Base-by-base conservation (phyloP, 176 grass and related monocot species). In the Canna indica region DNA sequence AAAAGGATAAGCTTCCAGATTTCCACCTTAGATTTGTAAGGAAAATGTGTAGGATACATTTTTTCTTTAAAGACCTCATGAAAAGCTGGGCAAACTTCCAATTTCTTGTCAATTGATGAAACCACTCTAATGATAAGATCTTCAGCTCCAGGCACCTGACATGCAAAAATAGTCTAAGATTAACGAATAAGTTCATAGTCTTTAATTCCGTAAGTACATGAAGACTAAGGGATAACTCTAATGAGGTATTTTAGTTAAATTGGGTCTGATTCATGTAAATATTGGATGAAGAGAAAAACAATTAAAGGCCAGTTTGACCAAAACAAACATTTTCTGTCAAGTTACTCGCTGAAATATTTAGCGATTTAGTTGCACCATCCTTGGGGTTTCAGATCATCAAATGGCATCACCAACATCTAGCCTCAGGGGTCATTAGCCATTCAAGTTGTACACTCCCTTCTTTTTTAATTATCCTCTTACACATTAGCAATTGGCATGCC, bases 11-110 rank as follows among this genome's bases (percentile, higher is more conserved):
- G 59, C 14, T 24, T 38, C 2, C 3, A 67, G 3, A 59, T 17
- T 35, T 57, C 34, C 66, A 97, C 88, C 93, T 97, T 97, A 24
- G 93, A 97, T 81, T 87, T 97, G 80, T 92, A 97, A 11, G 88
- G 88, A 78, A 97, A 92, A 75, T 90, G 61, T 28, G 44, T 68
- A 61, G 93, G 88, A 81, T 90, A 97, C 60, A 83, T 85, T 85
- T 87, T 86, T 56, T 90, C 48, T 73, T 90, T 82, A 52, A 97
- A 84, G 76, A 92, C 77, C 7, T 92, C 82, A 53, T 56, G 63
- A 81, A 97, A 90, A 66, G 58, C 79, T 78, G 76, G 84, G 72
- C 79, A 79, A 38, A 97, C 89, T 77, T 92, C 77, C 47, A 86
- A 67, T 72, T 77, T 74, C 73, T 87, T 88, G 36, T 85, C 84